A percentile compares a stretch with the other conserved stretches of the same genome.
Conservation (phyloP, 345 rosid genomes). For the Camelina sativa region DNA sequence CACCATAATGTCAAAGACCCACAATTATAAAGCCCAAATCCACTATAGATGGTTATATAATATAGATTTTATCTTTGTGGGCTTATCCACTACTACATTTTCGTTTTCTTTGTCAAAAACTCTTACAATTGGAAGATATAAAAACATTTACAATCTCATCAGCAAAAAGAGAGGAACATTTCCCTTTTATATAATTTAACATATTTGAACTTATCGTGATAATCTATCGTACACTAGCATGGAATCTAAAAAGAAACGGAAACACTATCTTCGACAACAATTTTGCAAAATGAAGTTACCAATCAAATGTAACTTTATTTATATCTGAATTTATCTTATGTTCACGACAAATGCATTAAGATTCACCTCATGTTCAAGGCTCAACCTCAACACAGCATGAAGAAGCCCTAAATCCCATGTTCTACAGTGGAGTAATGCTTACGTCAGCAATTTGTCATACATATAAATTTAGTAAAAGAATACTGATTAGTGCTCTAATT, state of each 20-base stretch:
- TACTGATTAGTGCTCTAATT: slow-evolving; percentile 44
- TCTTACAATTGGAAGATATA: not conserved
- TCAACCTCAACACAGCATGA: not conserved
- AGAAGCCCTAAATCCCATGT: not conserved
- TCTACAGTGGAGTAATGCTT: slow-evolving; percentile 23
- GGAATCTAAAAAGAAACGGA: not conserved
- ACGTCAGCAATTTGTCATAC: slow-evolving; percentile 38
- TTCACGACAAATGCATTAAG: slow-evolving; percentile 1
- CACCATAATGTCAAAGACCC: slow-evolving; percentile 11
- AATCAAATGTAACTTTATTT: not conserved
- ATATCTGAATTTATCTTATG: not conserved
- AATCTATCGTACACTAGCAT: too few relatives aligned
- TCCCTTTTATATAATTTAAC: too few relatives aligned
- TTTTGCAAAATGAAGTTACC: not conserved
- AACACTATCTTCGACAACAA: not conserved
- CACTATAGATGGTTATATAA: not conserved
- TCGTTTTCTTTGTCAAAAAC: not conserved
- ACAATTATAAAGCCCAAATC: slow-evolving; percentile 25
- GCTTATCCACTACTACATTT: not conserved
- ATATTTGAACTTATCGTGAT: too few relatives aligned
- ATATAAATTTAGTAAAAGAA: slow-evolving; percentile 15
- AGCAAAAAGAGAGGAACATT: too few relatives aligned
- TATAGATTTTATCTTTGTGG: slow-evolving; percentile 14
- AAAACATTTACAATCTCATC: too few relatives aligned
- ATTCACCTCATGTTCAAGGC: not conserved